These are phyloP conservation scores for Rhizopus sp. DNA, from an alignment of 371 early-diverging fungal genomes.

Conservation along the genomic window DNA sequence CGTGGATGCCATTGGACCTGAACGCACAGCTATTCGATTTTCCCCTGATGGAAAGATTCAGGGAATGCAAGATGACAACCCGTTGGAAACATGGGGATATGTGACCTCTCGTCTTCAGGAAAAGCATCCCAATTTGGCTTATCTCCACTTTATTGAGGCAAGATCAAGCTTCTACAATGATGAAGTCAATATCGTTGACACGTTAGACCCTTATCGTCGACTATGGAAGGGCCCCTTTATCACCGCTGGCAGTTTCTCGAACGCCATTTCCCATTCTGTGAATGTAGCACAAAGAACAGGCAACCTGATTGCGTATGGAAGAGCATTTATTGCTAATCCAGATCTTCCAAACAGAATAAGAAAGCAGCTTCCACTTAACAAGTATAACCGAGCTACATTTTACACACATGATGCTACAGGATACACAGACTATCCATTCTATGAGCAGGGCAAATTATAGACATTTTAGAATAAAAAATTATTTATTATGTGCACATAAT, in stretches of 20 bases:
- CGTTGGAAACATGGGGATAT: constrained; percentile 30
- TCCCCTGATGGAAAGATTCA: constrained; percentile 14
- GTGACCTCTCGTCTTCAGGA: constrained; percentile 19
- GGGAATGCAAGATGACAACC: constrained; percentile 30
- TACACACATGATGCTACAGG: constrained; percentile 17
- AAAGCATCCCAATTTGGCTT: constrained; percentile 24
- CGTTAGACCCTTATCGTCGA: constrained; percentile 29
- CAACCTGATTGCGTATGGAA: constrained; percentile 20
- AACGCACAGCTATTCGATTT: constrained; percentile 25
- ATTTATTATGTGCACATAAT: background rate
- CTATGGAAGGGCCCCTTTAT: constrained; percentile 39
- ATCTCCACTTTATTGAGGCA: constrained; percentile 35
- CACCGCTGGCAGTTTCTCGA: constrained; percentile 30
- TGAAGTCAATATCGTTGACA: constrained; percentile 1
- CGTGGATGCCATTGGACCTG: constrained; percentile 31
- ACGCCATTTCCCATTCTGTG: constrained; percentile 13
- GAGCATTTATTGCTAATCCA: constrained; percentile 28
- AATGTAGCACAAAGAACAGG: constrained; percentile 12
- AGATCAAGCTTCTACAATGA: constrained; percentile 17
- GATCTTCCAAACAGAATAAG: constrained; percentile 24
- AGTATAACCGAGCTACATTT: constrained; percentile 23
- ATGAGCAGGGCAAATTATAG: background rate
- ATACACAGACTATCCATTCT: constrained; percentile 24
- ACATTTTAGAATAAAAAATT: background rate
- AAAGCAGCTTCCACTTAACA: constrained; percentile 12